Evolutionary conservation across 352 stramenopile species (phyloP).

Genomic region (Blastocystis hominis): DNA sequence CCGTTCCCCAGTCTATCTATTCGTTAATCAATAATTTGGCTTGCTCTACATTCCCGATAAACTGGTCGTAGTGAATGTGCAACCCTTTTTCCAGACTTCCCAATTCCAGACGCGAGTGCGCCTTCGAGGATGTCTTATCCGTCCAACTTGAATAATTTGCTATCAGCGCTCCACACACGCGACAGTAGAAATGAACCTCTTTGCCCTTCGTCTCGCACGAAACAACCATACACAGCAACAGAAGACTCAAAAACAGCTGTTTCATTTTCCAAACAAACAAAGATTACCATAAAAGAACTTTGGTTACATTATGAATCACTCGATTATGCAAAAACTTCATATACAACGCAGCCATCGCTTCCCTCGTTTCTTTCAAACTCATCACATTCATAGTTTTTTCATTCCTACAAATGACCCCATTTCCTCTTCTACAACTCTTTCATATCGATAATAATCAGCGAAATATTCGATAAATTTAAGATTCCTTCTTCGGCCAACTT

Average conservation of each 20-base stretch:
- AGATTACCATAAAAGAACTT: slow-evolving; percentile 25
- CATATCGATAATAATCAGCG: slow-evolving; percentile 20
- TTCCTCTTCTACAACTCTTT: neutral
- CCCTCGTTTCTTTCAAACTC: slow-evolving; percentile 21
- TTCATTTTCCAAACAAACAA: slow-evolving; percentile 24
- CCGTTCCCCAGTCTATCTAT: neutral
- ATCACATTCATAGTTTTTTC: slow-evolving; percentile 35
- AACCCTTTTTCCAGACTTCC: neutral
- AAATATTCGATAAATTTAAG: slow-evolving; percentile 21
- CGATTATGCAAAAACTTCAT: slow-evolving; percentile 37
- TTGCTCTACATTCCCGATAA: neutral
- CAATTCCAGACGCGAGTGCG: neutral
- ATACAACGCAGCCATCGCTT: neutral
- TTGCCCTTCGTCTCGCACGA: neutral
- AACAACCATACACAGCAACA: neutral
- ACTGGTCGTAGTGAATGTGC: neutral
- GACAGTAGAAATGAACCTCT: slow-evolving; percentile 40
- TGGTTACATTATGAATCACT: slow-evolving; percentile 30
- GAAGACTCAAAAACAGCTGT: neutral
- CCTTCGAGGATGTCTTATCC: neutral
- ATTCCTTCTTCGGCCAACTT: slow-evolving; percentile 12
- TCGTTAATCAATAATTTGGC: neutral
- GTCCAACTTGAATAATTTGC: neutral
- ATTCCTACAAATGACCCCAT: neutral
- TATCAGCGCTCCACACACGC: slow-evolving; percentile 11